Evolutionary conservation across 2,329 filamentous ascomycete genomes (phyloP).

Genomic region (Trichothecium roseum): DNA sequence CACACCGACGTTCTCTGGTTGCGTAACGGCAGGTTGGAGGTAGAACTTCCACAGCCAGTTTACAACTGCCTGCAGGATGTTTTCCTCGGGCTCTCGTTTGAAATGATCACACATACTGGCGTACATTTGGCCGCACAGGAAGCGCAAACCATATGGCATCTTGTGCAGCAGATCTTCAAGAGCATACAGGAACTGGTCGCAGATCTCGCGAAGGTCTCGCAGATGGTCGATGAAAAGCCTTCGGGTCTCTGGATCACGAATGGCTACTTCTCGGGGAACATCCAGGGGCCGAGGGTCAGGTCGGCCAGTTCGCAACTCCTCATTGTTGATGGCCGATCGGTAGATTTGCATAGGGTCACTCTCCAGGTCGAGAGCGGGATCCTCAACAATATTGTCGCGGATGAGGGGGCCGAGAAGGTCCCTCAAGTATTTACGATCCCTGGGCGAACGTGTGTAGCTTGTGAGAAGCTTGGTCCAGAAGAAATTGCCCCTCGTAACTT

Average conservation of each 20-base stretch:
- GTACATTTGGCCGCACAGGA: slow-evolving; percentile 77
- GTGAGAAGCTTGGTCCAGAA: slow-evolving; percentile 84
- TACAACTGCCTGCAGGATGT: slow-evolving; percentile 72
- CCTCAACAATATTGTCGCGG: slow-evolving; percentile 86
- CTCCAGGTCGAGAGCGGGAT: slow-evolving; percentile 82
- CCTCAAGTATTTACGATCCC: slow-evolving; percentile 84
- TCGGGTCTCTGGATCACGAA: slow-evolving; percentile 86
- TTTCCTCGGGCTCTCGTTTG: slow-evolving; percentile 64
- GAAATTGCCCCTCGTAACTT: slow-evolving; percentile 80
- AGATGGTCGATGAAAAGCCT: slow-evolving; percentile 90
- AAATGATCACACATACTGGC: slow-evolving; percentile 69
- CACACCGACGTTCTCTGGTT: slow-evolving; percentile 87
- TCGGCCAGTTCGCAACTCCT: slow-evolving; percentile 84
- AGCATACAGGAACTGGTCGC: slow-evolving; percentile 75
- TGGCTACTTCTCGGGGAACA: slow-evolving; percentile 85
- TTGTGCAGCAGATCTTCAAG: slow-evolving; percentile 75
- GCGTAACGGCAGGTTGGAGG: slow-evolving; percentile 77
- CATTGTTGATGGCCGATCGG: slow-evolving; percentile 88
- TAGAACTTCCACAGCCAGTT: slow-evolving; percentile 95
- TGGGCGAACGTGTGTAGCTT: slow-evolving; percentile 83
- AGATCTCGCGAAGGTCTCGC: slow-evolving; percentile 87
- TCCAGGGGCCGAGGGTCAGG: slow-evolving; percentile 74
- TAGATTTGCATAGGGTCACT: slow-evolving; percentile 98
- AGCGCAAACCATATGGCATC: slow-evolving; percentile 90
- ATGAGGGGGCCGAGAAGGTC: slow-evolving; percentile 78